Evolutionary conservation across 306 rosid genomes (phyloP).

Genomic region (Elaeagnus macrophylla): DNA sequence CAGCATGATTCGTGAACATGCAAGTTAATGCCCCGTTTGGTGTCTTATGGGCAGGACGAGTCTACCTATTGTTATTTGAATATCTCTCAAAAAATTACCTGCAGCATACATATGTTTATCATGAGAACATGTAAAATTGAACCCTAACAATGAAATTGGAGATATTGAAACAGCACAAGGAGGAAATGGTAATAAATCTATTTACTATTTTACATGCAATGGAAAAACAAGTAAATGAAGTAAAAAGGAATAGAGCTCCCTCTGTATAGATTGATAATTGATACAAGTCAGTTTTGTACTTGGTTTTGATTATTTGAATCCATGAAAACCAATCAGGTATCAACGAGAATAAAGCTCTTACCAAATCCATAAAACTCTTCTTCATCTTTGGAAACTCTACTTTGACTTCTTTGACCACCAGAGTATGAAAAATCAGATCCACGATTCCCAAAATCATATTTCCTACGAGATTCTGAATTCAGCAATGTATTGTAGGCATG

Average conservation of each 20-base stretch:
- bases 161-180: constrained; percentile 12
- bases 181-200: not conserved
- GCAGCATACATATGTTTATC: constrained; percentile 60
- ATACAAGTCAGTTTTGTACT: too few species aligned
- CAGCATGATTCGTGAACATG: constrained; percentile 18
- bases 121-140: constrained; percentile 32
- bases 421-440: constrained; percentile 49
- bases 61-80: constrained; percentile 98
- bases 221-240: too few species aligned
- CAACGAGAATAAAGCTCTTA: constrained; percentile 16
- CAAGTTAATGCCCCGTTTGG: constrained; percentile 24
- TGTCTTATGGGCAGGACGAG: constrained; percentile 50
- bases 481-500: constrained; percentile 83
- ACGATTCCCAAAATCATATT: constrained; percentile 44
- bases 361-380: constrained; percentile 90
- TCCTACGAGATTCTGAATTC: constrained; percentile 66
- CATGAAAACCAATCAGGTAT: not conserved
- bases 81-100: constrained; percentile 91
- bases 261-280: too few species aligned
- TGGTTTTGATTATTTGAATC: not conserved
- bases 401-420: constrained; percentile 39
- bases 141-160: constrained; percentile 17
- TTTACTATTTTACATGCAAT: too few species aligned
- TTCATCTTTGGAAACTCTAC: constrained; percentile 41
- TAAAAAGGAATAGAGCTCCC: too few species aligned